Conservation (phyloP, 2,329 filamentous ascomycete species). For the Fusarium sp. region DNA sequence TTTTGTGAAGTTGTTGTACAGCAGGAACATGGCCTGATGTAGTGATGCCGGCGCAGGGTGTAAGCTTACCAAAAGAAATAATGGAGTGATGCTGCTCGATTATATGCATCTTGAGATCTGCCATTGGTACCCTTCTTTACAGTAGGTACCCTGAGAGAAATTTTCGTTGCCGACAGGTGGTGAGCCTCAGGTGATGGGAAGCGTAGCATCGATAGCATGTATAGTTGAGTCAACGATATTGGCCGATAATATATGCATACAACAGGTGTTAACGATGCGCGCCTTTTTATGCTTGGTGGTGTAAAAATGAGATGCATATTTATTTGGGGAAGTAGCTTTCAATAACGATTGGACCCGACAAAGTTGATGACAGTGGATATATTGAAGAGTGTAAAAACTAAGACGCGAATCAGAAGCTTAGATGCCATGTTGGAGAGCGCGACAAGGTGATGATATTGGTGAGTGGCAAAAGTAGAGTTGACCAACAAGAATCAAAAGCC, state of each 20-base stretch:
- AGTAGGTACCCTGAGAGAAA: conserved; percentile 2
- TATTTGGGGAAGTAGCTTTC: conserved; percentile 7
- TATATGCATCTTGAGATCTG: conserved; percentile 24
- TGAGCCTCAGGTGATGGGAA: not conserved
- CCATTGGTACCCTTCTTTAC: conserved; percentile 1
- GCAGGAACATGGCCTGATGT: conserved; percentile 25
- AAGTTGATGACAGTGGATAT: conserved; percentile 29
- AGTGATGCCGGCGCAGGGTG: conserved; percentile 1
- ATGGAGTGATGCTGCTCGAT: conserved; percentile 15
- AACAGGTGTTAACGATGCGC: conserved; percentile 7
- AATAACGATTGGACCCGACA: conserved; percentile 34
- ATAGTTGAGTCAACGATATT: conserved; percentile 20
- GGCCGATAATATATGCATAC: conserved; percentile 6
- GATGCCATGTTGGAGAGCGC: conserved; percentile 10
- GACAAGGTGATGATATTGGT: conserved; percentile 32
- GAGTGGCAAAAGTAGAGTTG: conserved; percentile 35
- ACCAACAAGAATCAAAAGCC: conserved; percentile 24
- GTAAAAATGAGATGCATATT: conserved; percentile 24
- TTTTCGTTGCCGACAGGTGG: conserved; percentile 5
- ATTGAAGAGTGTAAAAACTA: conserved; percentile 7
- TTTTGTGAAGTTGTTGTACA: conserved; percentile 4
- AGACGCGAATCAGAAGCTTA: conserved; percentile 40
- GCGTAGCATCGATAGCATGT: conserved; percentile 6
- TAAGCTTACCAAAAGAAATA: conserved; percentile 18
- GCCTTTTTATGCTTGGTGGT: conserved; percentile 1